Percentiles rank a stretch among this genome's conserved stretches.
Conservation (phyloP, 148 eudicot species). For the Chenopodium album region DNA sequence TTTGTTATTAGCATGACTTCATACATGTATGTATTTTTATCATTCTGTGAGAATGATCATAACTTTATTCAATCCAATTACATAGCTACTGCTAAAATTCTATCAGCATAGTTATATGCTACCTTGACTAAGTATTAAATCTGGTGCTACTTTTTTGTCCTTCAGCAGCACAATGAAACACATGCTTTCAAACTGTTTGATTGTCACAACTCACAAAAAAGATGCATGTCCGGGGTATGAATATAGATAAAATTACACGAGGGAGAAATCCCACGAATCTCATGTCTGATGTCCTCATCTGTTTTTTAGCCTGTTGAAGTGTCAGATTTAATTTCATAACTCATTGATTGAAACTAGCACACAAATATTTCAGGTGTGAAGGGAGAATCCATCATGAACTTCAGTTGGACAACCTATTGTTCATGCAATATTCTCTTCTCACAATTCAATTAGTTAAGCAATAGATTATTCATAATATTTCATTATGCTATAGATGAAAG, state of each 20-base stretch:
- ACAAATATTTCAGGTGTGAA: no score
- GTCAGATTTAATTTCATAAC: not conserved
- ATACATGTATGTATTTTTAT: slow-evolving; percentile 22
- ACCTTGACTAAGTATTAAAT: not conserved
- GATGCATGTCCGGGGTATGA: not conserved
- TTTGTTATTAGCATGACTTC: slow-evolving; percentile 19
- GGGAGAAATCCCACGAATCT: not conserved
- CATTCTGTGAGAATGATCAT: slow-evolving; percentile 16
- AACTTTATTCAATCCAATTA: not conserved
- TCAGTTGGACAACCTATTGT: no score
- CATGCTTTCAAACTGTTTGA: not conserved
- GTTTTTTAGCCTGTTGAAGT: not conserved
- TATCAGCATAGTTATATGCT: not conserved
- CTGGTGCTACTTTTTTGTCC: not conserved
- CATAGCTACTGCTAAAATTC: not conserved
- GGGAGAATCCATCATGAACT: no score
- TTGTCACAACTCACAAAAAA: not conserved
- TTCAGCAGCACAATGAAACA: not conserved
- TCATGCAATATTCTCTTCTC: not conserved
- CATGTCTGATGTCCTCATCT: not conserved
- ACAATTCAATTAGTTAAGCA: not conserved
- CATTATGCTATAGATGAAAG: not conserved
- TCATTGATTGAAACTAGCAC: no score
- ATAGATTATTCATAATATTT: not conserved
- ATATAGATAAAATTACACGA: not conserved